Conservation (phyloP, 2,329 filamentous ascomycete genomes). For the Fusarium sp. region DNA sequence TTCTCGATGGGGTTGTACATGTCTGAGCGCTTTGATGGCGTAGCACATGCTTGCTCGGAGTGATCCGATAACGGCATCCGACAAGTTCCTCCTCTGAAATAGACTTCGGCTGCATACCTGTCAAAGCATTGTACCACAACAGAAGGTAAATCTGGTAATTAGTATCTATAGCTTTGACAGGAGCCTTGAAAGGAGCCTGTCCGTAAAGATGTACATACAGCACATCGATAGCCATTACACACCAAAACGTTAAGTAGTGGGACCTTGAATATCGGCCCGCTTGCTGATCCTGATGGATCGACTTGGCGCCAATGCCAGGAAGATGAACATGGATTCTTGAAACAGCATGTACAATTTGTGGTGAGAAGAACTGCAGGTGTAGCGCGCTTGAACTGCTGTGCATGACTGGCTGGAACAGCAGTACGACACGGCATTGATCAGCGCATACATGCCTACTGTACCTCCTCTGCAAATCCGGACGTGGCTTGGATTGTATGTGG, state of each 20-base stretch:
- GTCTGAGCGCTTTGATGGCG: background rate
- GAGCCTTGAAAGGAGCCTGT: no score
- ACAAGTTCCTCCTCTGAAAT: background rate
- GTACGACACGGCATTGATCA: background rate
- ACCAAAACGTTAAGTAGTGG: background rate
- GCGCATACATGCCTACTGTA: background rate
- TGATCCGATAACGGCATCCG: background rate
- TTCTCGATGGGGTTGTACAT: background rate
- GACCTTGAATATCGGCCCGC: background rate
- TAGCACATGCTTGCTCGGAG: background rate
- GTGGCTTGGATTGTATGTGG: background rate
- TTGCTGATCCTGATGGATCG: background rate
- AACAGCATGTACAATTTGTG: background rate
- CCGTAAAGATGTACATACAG: background rate
- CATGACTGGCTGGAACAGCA: background rate
- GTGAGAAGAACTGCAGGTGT: no score
- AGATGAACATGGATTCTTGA: background rate
- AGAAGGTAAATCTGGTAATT: background rate
- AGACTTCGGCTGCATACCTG: background rate
- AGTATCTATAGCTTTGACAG: no score
- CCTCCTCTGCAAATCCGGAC: background rate
- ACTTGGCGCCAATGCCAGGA: background rate
- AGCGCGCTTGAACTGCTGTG: background rate
- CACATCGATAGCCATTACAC: no score
- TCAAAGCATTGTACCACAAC: background rate